Evolutionary conservation across 768 basidiomycete species (phyloP).

Genomic region (Leccinum uliginosum): DNA sequence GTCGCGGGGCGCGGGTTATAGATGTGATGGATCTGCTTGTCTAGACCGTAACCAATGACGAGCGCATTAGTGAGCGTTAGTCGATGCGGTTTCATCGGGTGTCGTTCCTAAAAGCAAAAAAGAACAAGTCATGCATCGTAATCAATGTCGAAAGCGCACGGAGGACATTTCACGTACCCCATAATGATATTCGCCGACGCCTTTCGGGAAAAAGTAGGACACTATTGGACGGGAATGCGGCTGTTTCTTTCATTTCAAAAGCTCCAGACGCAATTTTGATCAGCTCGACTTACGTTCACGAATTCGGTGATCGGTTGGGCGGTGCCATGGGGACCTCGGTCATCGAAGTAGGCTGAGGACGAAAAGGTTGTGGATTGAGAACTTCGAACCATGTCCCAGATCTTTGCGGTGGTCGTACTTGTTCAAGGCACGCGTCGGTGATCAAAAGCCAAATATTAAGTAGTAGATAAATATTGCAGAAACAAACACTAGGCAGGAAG

Average conservation of each 20-base stretch:
- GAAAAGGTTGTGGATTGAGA: conserved; percentile 59
- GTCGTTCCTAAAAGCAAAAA: conserved; percentile 65
- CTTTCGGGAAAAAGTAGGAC: conserved; percentile 94
- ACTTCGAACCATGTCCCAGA: conserved; percentile 32
- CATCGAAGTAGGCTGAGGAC: conserved; percentile 68
- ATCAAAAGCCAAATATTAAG: neutral
- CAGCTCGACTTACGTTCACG: conserved; percentile 54
- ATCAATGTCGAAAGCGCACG: neutral
- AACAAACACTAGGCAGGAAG: neutral
- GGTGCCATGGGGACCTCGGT: conserved; percentile 64
- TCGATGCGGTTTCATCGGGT: conserved; percentile 98
- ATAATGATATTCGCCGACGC: conserved; percentile 94
- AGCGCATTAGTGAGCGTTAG: conserved; percentile 94
- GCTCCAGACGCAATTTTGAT: neutral
- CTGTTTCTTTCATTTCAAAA: conserved; percentile 25
- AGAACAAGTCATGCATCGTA: neutral
- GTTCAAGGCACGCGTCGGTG: neutral
- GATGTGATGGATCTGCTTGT: conserved; percentile 91
- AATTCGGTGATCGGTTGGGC: conserved; percentile 79
- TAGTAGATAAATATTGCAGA: neutral
- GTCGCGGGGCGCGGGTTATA: conserved; percentile 89
- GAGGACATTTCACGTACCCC: conserved; percentile 57
- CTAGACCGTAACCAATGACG: conserved; percentile 92
- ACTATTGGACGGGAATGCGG: conserved; percentile 64
- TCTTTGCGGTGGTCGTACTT: neutral